phyloP scores from a whole-genome alignment of 331 rosid genomes.

The Prunus yedoensis region DNA sequence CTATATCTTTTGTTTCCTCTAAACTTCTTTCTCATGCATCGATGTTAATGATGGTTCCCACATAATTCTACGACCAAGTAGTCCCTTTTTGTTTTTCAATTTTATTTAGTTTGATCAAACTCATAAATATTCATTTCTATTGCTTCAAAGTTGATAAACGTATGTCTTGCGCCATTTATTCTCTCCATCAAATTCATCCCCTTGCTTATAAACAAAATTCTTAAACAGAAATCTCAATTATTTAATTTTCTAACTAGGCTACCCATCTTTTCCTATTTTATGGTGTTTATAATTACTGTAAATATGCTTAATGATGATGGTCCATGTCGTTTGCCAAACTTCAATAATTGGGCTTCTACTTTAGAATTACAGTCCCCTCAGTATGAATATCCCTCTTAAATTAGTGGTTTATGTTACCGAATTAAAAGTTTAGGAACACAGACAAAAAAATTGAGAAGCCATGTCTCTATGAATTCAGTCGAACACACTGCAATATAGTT shows the following conservation, averaged over 20 bases:
- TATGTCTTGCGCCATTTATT: not conserved
- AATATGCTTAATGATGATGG: not conserved
- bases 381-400: not conserved
- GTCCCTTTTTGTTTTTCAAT: not conserved
- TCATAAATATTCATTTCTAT: not conserved
- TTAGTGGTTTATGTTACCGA: not conserved
- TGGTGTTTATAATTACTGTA: not conserved
- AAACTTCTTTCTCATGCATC: not conserved
- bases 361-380: not conserved
- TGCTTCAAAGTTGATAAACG: not conserved
- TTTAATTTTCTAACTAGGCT: not conserved
- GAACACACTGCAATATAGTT: not conserved
- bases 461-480: not conserved
- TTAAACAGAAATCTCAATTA: not conserved
- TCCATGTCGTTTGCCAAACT: not conserved
- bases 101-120: not conserved
- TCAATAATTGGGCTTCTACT: not conserved
- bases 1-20: not conserved
- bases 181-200: not conserved
- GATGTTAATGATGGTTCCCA: not conserved
- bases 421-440: not conserved
- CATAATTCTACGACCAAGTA: not conserved
- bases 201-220: too few relatives aligned
- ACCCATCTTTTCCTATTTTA: too few relatives aligned
- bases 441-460: not conserved